Evolutionary conservation across 371 early-diverging fungal species (phyloP), one percentile per base, ranked within the genome.

Genomic region (Mortierella sp.): DNA sequence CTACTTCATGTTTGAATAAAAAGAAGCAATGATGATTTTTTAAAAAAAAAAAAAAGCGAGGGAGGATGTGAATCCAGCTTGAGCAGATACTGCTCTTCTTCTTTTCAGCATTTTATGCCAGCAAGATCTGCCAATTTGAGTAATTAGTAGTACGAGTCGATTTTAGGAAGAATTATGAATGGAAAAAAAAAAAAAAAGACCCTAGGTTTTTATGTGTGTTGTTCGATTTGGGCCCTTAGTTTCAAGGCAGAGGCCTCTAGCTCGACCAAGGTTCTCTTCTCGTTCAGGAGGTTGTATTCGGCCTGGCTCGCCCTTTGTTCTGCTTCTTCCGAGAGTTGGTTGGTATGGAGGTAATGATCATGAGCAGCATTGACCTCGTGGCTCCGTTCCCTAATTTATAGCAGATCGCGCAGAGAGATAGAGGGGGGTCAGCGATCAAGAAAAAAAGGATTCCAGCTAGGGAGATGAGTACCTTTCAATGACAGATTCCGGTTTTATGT

Each of bases 221-320:
- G 64, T 7, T 1, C 23, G 50, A 68, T 53, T 25, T 68, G 58
- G 29, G 64, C 30, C 65, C 29, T 64, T 12, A 74, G 53, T 4
- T 52, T 21, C 19, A 55, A 19, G 21, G 69, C 25, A 0, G 51
- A 46, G 15, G 28, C 28, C n/a, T 64, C 57, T n/a, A 76, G 45
- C 4, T 64, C 46, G 5, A 5, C 26, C 16, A 64, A 29, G 11
- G 67, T 64, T 18, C 67, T 64, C 43, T 64, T 44, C 16, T 64
- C 66, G 2, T 52, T 52, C 57, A 79, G 30, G 12, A 72, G 48
- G 7, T 69, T 48, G 30, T 52, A 79, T 60, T 79, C 79, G 11
- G 60, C 73, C 16, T 58, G 55, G 37, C 69, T 69, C 44, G 73
- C 69, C 18, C 48, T 57, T n/a, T 66, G 69, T 45, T 72, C 79